A percentile compares a stretch with the other conserved stretches of the same genome.
Evolutionary conservation across 441 rosid species (phyloP).

Genomic region (Populus trichocarpa): DNA sequence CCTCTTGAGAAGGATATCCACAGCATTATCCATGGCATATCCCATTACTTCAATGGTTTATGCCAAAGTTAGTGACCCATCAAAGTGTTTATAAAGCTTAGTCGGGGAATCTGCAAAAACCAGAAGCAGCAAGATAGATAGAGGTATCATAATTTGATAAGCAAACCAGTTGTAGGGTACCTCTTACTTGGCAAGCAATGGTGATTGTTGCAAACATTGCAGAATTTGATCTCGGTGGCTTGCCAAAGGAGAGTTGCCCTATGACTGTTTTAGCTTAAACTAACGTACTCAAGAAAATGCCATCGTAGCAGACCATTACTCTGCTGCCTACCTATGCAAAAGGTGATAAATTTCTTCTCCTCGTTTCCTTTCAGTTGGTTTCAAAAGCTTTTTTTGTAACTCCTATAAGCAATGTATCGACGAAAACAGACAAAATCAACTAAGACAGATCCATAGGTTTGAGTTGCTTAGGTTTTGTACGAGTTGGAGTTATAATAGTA

Average conservation of each 20-base stretch:
- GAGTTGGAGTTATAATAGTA: too few relatives aligned
- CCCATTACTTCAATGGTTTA: conserved; percentile 1
- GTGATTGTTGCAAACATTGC: not conserved
- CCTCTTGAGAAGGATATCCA: conserved; percentile 9
- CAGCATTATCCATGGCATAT: conserved; percentile 14
- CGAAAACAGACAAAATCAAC: too few relatives aligned
- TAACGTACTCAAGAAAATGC: not conserved
- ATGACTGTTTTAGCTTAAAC: conserved; percentile 25
- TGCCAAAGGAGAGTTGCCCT: conserved; percentile 42
- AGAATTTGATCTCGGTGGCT: not conserved
- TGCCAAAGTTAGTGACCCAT: not conserved
- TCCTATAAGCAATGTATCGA: too few relatives aligned
- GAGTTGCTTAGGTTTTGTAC: too few relatives aligned
- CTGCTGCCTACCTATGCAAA: not conserved
- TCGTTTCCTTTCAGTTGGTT: not conserved
- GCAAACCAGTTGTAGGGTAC: conserved; percentile 24
- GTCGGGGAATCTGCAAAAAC: not conserved
- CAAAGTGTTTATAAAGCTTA: not conserved
- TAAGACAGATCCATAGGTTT: too few relatives aligned
- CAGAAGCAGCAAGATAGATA: not conserved
- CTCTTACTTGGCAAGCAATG: conserved; percentile 28
- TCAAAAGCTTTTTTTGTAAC: not conserved
- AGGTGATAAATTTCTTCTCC: not conserved
- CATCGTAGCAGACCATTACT: not conserved
- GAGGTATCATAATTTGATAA: not conserved